Evolutionary conservation across 2,329 filamentous ascomycete species (phyloP), one percentile per base, ranked within the genome.

Genomic region (Alternaria consortialis): DNA sequence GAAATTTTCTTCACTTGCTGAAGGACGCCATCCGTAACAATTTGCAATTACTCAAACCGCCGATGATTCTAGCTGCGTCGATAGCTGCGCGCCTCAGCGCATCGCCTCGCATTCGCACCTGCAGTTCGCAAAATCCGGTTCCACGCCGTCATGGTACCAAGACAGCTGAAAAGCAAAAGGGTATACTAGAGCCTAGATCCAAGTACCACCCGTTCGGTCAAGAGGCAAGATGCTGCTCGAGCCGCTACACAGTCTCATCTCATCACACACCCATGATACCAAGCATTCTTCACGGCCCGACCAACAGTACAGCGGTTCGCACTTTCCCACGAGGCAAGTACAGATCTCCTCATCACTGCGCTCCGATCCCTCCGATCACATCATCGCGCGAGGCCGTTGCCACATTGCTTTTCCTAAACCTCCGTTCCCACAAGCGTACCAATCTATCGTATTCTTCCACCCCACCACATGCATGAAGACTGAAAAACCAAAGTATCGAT

Each of bases 351-450:
- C 3, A 17, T n/a, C 31, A 2, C 39, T 13, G 2, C 3, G 6
- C 20, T 42, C 39, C 11, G 39, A 25, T 50, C 20, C n/a, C 20
- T 37, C 46, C 13, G 31, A 36, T 27, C 32, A 50, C 46, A 43
- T 43, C 23, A 43, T 20, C 20, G 20, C 40, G 32, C 39, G 15
- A n/a, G 15, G 20, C 2, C 32, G 20, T 50, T 50, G 46, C 46
- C 32, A 50, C 46, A 7, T 50, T 50, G 6, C 46, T 37, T 50
- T 50, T 36, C 23, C 46, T 13, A 48, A 50, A 50, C 46, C 46
- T 23, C 46, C 46, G 46, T 37, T 17, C 32, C 23, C 8, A 4
- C 32, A 50, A 37, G 46, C 32, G 46, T 50, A 37, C 46, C 46
- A 23, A 36, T 36, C 46, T 50, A 25, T 37, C 46, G 32, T 50